Conservation (phyloP, 2,329 filamentous ascomycete genomes). For the Blumeriella jaapii region DNA sequence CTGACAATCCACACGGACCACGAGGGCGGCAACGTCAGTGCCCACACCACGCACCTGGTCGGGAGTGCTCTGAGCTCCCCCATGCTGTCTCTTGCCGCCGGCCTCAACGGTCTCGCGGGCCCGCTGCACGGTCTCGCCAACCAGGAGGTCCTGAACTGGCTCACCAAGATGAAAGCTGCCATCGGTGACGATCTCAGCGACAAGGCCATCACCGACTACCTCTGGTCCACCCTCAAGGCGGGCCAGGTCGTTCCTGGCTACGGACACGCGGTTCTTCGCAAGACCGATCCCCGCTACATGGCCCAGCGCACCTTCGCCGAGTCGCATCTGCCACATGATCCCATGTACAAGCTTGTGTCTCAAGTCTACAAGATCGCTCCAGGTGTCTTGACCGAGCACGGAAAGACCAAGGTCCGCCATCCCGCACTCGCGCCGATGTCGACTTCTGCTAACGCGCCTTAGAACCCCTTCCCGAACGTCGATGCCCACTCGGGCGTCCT, state of each 20-base stretch:
- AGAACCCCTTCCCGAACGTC: conserved; percentile 42
- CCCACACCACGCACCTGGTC: conserved; percentile 97
- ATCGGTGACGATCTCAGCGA: conserved; percentile 93
- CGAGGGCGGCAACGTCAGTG: conserved; percentile 97
- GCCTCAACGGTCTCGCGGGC: conserved; percentile 94
- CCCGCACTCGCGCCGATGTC: neutral
- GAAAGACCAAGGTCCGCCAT: conserved; percentile 74
- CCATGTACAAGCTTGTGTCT: conserved; percentile 99
- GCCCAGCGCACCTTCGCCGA: conserved; percentile 90
- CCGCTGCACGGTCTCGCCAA: conserved; percentile 98
- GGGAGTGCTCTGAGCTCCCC: conserved; percentile 94
- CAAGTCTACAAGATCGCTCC: conserved; percentile 99
- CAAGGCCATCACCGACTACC: conserved; percentile 94
- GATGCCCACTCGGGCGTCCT: conserved; percentile 98
- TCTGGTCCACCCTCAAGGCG: conserved; percentile 92
- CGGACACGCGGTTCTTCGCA: conserved; percentile 96
- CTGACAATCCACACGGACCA: conserved; percentile 99
- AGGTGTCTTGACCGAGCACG: conserved; percentile 95
- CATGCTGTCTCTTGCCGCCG: conserved; percentile 90
- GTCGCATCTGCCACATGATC: conserved; percentile 69
- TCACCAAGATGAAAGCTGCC: conserved; percentile 95
- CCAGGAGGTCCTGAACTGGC: conserved; percentile 99
- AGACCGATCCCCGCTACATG: conserved; percentile 98
- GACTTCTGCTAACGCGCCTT: neutral
- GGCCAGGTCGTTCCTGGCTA: conserved; percentile 97